phyloP scores from a whole-genome alignment of 225 moss, liverwort and hornwort species.

The Pseudoscleropodium purum region DNA sequence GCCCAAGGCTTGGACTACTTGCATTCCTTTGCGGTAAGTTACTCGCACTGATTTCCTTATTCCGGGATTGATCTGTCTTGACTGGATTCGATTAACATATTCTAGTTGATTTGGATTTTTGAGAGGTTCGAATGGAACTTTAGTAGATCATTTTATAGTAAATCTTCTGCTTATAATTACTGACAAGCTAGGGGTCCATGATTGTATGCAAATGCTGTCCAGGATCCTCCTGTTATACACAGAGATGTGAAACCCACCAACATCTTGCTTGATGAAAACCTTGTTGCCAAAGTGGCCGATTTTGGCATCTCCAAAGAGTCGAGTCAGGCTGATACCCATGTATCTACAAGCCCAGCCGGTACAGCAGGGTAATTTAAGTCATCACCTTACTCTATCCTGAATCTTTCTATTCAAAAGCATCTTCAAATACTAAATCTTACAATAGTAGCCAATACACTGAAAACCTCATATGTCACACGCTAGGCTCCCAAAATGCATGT shows the following conservation, averaged over 20 bases:
- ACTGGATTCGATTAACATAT: not conserved
- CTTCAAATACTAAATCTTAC: not conserved
- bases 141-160: not conserved
- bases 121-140: not conserved
- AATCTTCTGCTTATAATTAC: not conserved
- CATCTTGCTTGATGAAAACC: slow-evolving; percentile 43
- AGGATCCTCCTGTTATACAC: slow-evolving; percentile 49
- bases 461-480: not conserved
- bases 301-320: slow-evolving; percentile 59
- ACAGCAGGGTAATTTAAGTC: slow-evolving; percentile 23
- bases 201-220: not conserved
- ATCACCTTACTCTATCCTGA: not conserved
- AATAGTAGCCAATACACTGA: not conserved
- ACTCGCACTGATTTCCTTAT: not conserved
- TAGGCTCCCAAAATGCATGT: not conserved
- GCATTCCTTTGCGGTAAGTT: slow-evolving; percentile 34
- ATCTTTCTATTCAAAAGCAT: not conserved
- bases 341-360: slow-evolving; percentile 34
- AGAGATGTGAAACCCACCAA: slow-evolving; percentile 49
- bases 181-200: not conserved
- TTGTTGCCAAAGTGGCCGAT: slow-evolving; percentile 65
- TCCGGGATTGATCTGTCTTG: not conserved
- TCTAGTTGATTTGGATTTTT: not conserved
- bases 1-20: slow-evolving; percentile 56
- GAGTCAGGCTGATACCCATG: slow-evolving; percentile 17